Evolutionary conservation across 805 yeast genomes (phyloP), one percentile per base, ranked within the genome.

Genomic region (Wickerhamomyces rabaulensis): DNA sequence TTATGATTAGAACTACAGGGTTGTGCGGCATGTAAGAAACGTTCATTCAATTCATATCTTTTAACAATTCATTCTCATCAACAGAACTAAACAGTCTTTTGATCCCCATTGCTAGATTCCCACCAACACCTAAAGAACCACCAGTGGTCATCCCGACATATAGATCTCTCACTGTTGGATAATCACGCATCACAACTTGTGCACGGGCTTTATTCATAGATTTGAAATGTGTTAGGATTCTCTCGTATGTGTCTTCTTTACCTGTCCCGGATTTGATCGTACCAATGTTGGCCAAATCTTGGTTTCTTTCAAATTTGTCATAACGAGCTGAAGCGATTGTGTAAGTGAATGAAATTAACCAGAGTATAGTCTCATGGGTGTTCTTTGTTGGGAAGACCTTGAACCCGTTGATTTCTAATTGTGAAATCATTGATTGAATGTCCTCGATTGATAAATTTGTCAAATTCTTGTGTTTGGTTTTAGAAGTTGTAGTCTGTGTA

Each of bases 271-370:
- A 79, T 55, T 69, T 74, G 10, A 82, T 72, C 2, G 62, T 66
- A 5, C 82, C 82, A 9, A 84, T 62, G 52, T 78, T 79, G 1
- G 84, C 73, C 45, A 79, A 69, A 35, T 75, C 75, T 47, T 71
- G 68, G 57, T 79, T 76, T 51, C 88, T 63, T 49, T 79, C 74
- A 33, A 64, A 63, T 20, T 77, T 77, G 56, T 83, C 89, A 61
- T 78, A 78, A 26, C 79, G 56, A 12, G 78, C 67, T 15, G 65
- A 59, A 0, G 80, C 71, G 7, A 84, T 70, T 0, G 88, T 71
- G 52, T 80, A 76, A 0, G 86, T 67, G 51, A 82, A 72, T 15
- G 82, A 74, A 40, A 69, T 74, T 15, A 83, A 56, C 80, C 87
- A 80, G 4, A 65, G 70, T 1, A 70, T 46, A 1, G 76, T 63